A percentile compares a stretch with the other conserved stretches of the same genome.
Evolutionary conservation across 805 yeast species (phyloP).

Genomic region (Metschnikowia similis): DNA sequence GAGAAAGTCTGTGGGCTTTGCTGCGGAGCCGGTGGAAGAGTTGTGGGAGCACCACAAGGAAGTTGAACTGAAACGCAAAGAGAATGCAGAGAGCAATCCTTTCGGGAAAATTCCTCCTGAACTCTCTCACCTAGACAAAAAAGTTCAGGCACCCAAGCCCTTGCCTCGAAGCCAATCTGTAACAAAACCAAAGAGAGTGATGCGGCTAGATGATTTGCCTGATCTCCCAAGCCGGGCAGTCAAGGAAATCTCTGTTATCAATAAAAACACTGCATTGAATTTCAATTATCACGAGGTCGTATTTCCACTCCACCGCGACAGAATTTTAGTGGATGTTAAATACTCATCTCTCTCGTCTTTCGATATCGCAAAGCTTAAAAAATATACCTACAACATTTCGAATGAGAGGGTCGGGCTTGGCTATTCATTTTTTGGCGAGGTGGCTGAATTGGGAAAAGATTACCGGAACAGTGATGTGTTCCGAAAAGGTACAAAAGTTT

Average conservation of each 20-base stretch:
- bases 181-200: slow-evolving; percentile 4
- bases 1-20: slow-evolving; percentile 32
- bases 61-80: slow-evolving; percentile 25
- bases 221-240: slow-evolving; percentile 40
- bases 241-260: slow-evolving; percentile 43
- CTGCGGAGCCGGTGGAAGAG: slow-evolving; percentile 34
- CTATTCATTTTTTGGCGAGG: slow-evolving; percentile 61
- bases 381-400: slow-evolving; percentile 48
- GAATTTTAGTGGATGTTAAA: slow-evolving; percentile 53
- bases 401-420: slow-evolving; percentile 62
- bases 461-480: slow-evolving; percentile 24
- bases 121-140: slow-evolving; percentile 32
- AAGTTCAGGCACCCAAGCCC: slow-evolving; percentile 26
- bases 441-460: slow-evolving; percentile 53
- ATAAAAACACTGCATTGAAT: slow-evolving; percentile 43
- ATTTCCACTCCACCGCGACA: slow-evolving; percentile 44
- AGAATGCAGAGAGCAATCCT: slow-evolving; percentile 25
- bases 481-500: slow-evolving; percentile 58
- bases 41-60: slow-evolving; percentile 31
- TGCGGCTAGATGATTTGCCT: slow-evolving; percentile 43
- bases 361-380: slow-evolving; percentile 58
- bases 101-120: slow-evolving; percentile 42
- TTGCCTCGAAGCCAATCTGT: slow-evolving; percentile 10
- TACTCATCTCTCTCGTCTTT: slow-evolving; percentile 62
- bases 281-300: slow-evolving; percentile 50